Base-by-base conservation (phyloP, 192 early-diverging fungal species). In the Chytriomyces sp. region DNA sequence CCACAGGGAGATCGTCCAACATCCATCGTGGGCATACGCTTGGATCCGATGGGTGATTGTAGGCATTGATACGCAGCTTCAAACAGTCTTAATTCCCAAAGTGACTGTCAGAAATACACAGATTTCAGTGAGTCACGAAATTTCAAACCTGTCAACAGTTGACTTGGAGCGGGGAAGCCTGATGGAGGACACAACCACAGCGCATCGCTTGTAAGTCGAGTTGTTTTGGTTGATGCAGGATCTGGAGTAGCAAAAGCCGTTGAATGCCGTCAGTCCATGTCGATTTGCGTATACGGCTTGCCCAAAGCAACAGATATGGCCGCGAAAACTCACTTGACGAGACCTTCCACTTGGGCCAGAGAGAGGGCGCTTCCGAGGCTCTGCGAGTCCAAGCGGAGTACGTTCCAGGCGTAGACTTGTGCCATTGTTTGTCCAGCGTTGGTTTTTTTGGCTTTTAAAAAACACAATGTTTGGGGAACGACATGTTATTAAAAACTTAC, bases 131-230 rank as follows among this genome's bases (percentile, higher is more conserved):
- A 13, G 13, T 13, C 16, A 67, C 16, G 16, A 16, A 47, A 67
- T 28, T 47, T 11, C 16, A 45, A 8, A 67, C 66, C 66, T 43
- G 45, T 67, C 44, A 43, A 67, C 66, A 8, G 45, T 18, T 4
- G 49, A 49, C 50, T 69, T 57, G 8, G 24, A 28, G n/a, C 65
- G 35, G 13, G 48, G 71, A 8, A 45, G 16, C 35, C 45, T 20
- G 13, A 73, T 62, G 18, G 71, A 60, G 7, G 71, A 73, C 11
- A 73, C 71, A 8, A 73, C 71, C 8, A 73, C 62, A 20, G 71
- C 71, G 7, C 18, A 18, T 45, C 71, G 53, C 1, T 63, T 60
- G 26, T 16, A 16, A 0, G 3, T 20, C 16, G 53, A 13, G 53
- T 5, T 16, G 13, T 35, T 18, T 13, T 45, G 13, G 8, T 5